Conservation (phyloP, 441 rosid species). For the Populus tomentosa region DNA sequence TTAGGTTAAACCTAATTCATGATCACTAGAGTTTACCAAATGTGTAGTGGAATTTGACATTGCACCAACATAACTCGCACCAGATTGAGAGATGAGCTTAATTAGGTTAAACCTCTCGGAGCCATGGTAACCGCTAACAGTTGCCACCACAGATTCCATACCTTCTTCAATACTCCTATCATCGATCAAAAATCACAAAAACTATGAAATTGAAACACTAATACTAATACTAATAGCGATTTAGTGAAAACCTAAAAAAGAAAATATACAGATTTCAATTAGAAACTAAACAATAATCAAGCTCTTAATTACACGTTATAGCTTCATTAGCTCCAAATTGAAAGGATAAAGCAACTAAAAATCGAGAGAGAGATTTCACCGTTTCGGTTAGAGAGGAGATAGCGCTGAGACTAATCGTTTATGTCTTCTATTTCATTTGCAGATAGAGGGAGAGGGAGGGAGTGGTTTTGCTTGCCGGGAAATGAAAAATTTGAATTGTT, state of each 20-base stretch:
- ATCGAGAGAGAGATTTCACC: not conserved
- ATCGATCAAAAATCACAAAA: not conserved
- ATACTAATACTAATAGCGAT: not conserved
- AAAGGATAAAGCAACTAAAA: too few relatives aligned
- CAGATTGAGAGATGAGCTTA: conserved; percentile 59
- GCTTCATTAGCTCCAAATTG: not conserved
- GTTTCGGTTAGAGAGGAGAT: not conserved
- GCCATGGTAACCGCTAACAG: conserved; percentile 87
- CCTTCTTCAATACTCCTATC: conserved; percentile 33
- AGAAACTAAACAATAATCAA: too few relatives aligned
- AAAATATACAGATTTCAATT: too few relatives aligned
- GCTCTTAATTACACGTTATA: too few relatives aligned
- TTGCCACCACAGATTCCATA: conserved; percentile 81
- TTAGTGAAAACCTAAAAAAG: too few relatives aligned
- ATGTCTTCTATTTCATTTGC: too few relatives aligned
- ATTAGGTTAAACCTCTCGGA: conserved; percentile 77
- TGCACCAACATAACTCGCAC: conserved; percentile 76
- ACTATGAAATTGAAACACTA: not conserved
- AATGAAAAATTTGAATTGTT: not conserved
- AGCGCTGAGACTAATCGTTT: not conserved
- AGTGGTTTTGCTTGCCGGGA: not conserved
- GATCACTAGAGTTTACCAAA: conserved; percentile 38
- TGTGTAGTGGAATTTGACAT: conserved; percentile 73
- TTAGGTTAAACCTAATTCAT: too few relatives aligned
- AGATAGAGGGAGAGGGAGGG: too few relatives aligned